These are phyloP conservation scores for Geranium brycei DNA, from an alignment of 345 rosid species.

Conservation along the genomic window DNA sequence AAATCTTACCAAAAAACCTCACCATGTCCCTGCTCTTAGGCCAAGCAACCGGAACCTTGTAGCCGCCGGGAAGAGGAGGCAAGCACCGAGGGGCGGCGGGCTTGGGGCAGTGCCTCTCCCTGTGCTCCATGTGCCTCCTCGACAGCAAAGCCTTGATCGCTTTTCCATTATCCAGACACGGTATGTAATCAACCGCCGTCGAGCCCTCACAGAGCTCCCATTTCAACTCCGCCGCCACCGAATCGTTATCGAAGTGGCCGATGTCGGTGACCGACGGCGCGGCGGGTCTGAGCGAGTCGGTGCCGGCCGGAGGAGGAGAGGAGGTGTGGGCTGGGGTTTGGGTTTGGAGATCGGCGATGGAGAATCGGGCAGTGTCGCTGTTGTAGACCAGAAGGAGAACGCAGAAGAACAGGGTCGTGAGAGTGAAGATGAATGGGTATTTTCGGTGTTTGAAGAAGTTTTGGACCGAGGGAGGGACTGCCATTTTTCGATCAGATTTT, in stretches of 20 bases:
- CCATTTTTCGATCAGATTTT: slow-evolving; percentile 19
- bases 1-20: slow-evolving; percentile 58
- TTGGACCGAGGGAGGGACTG: slow-evolving; percentile 26
- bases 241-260: slow-evolving; percentile 2
- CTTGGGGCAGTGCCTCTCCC: slow-evolving; percentile 79
- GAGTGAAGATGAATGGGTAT: slow-evolving; percentile 34
- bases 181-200: slow-evolving; percentile 53
- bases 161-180: slow-evolving; percentile 60
- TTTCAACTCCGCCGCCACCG: slow-evolving; percentile 11
- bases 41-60: slow-evolving; percentile 64
- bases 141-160: slow-evolving; percentile 54
- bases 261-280: background rate
- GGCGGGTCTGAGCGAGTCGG: slow-evolving; percentile 15
- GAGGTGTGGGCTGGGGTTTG: slow-evolving; percentile 1
- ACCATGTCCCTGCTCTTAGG: slow-evolving; percentile 98
- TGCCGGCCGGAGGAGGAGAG: slow-evolving; percentile 15
- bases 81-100: slow-evolving; percentile 54
- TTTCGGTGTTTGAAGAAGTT: slow-evolving; percentile 31
- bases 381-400: slow-evolving; percentile 23
- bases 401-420: slow-evolving; percentile 23
- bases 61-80: slow-evolving; percentile 55
- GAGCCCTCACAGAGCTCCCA: slow-evolving; percentile 47
- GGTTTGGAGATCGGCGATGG: slow-evolving; percentile 17
- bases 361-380: slow-evolving; percentile 14
- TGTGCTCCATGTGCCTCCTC: slow-evolving; percentile 76